Evolutionary conservation across 805 yeast genomes (phyloP), one percentile per base, ranked within the genome.

Genomic region (Saccharomyces eubayanus): DNA sequence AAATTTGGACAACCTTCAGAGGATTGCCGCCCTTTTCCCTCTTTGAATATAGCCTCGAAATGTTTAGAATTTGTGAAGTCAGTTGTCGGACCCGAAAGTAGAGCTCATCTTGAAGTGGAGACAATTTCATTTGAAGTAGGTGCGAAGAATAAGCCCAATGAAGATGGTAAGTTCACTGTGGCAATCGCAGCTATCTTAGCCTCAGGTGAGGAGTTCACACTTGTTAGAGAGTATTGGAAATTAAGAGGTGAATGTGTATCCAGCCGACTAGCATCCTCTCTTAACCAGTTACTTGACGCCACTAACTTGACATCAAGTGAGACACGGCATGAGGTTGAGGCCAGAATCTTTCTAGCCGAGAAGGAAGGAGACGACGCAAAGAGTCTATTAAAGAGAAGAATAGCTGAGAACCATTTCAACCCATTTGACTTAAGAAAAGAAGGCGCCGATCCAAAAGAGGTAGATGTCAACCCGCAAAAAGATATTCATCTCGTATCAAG

Each of bases 141-240:
- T 55, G 87, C 89, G 12, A 67, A 69, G 40, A 72, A 68, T 14
- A 79, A 76, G 28, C 78, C 74, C 41, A 87, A 83, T 57, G 75
- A 71, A 56, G 74, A 81, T 1, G 73, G 72, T 43, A 73, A 80
- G 52, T 70, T 81, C 16, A 87, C 80, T 59, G 77, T 87, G 3
- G 77, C 77, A 30, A 77, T 90, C 51, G 84, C 87, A 0, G 84
- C 80, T 28, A 55, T 57, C 20, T 85, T 89, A 20, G 82, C 91
- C 52, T 85, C 85, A 65, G 87, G 85, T 0, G 69, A 74, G 0
- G 72, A 74, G 3, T 80, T 77, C 53, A 67, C 79, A 1, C 66
- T 85, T 6, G 96, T 90, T 12, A 89, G 89, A 65, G 81, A 80
- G 61, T 91, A 86, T 71, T 90, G 97, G 97, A 97, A 91, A 68